A percentile compares a stretch with the other conserved stretches of the same genome.
Evolutionary conservation across 75 land plant genomes (phyloP).

Genomic region (Cunninghamia lanceolata): DNA sequence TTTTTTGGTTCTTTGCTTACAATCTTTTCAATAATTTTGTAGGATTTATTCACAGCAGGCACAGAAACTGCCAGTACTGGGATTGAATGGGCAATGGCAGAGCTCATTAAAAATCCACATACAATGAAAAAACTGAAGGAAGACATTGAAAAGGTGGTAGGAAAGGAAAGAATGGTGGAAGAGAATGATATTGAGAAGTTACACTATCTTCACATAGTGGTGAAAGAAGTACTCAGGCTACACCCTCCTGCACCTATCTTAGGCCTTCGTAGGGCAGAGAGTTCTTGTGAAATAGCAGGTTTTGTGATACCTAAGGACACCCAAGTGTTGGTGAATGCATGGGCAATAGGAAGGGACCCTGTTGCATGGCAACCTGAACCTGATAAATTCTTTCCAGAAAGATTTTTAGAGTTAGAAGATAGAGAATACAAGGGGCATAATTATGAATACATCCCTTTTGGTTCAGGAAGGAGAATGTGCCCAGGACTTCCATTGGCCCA

Average conservation of each 20-base stretch:
- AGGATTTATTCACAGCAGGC: too few relatives aligned
- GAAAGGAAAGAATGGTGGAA: neutral
- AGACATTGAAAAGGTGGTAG: constrained; percentile 9
- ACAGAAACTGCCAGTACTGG: neutral
- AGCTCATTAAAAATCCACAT: neutral
- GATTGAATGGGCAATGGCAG: constrained; percentile 8
- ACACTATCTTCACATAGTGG: neutral
- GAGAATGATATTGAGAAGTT: neutral
- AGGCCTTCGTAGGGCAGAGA: neutral
- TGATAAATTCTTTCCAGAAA: constrained; percentile 45
- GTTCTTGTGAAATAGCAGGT: neutral
- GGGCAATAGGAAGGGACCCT: constrained; percentile 19
- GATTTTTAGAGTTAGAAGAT: constrained; percentile 41
- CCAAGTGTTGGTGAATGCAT: constrained; percentile 14
- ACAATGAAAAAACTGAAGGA: neutral
- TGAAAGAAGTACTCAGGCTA: neutral
- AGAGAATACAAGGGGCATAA: constrained; percentile 49
- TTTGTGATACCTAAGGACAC: constrained; percentile 22
- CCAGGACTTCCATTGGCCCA: constrained; percentile 53
- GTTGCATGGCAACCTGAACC: constrained; percentile 48
- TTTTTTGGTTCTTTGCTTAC: too few relatives aligned
- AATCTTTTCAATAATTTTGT: too few relatives aligned
- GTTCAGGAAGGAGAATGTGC: constrained; percentile 66
- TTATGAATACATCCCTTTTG: constrained; percentile 62
- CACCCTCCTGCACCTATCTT: constrained; percentile 7